Base-by-base conservation (phyloP, 1,284 basidiomycete genomes). In the Anthracocystis panici-leucophaei region DNA sequence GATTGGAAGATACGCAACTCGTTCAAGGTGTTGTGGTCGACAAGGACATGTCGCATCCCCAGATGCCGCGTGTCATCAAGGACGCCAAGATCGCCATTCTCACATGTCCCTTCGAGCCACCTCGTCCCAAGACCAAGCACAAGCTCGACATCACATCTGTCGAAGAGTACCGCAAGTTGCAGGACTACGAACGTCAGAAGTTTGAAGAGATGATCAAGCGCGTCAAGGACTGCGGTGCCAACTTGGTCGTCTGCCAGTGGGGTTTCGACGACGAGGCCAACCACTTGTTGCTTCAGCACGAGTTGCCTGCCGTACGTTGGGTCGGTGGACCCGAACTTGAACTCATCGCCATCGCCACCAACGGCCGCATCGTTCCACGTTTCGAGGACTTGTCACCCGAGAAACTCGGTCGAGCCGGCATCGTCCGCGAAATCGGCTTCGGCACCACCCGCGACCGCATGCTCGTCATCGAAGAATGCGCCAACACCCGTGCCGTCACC, bases 201-300 rank as follows among this genome's bases (percentile, higher is more conserved):
- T 99, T 99, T 83, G 89, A 90, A 79, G 92, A 95, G 83, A 99
- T 99, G 97, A 98, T 99, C 87, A 92, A 93, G 87, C 89, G 90
- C 84, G 95, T 99, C 76, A 97, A 98, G 87, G 92, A 97, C 83
- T 92, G 94, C n/a, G 96, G 97, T 33, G 95, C 97, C 27, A 99
- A 99, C 87, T 87, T 99, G 65, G 96, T 99, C 78, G 97, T 99
- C 81, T 99, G 96, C 87, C 97, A 99, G 86, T 99, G 96, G 96
- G 96, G 96, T 74, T 99, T 99, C 85, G 96, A 99, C 84, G 97
- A 99, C 85, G 96, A 99, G 88, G 96, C 96, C 62, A 99, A 99
- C 86, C 96, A 99, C 86, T 82, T 99, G 82, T 87, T 99, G 79
- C 94, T 99, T 91, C 95, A 97, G 88, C 97, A 98, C 84, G 92